Conservation (phyloP, 75 land plant species). For the Sequoia sempervirens region DNA sequence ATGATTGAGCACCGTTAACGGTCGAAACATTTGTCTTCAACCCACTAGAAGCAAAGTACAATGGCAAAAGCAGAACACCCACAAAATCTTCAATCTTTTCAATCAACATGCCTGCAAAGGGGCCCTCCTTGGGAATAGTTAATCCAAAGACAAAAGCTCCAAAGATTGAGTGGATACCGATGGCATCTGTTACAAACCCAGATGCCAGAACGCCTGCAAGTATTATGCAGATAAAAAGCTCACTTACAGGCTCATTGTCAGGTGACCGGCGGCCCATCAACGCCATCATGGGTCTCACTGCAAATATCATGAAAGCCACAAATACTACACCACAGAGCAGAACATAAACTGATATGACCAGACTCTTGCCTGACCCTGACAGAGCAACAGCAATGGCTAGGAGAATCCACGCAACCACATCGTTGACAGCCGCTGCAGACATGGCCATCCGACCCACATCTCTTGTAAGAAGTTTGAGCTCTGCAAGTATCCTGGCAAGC, state of each 20-base stretch:
- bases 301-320: slow-evolving; percentile 24
- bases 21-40: slow-evolving; percentile 55
- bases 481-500: slow-evolving; percentile 68
- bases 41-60: slow-evolving; percentile 73
- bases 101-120: slow-evolving; percentile 39
- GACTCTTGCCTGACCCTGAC: slow-evolving; percentile 31
- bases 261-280: slow-evolving; percentile 40
- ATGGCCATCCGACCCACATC: slow-evolving; percentile 55
- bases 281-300: slow-evolving; percentile 24
- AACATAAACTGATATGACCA: slow-evolving; percentile 45
- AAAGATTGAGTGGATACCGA: slow-evolving; percentile 70
- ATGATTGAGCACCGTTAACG: slow-evolving; percentile 26
- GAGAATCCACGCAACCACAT: slow-evolving; percentile 61
- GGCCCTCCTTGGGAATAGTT: slow-evolving; percentile 50
- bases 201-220: slow-evolving; percentile 36
- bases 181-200: slow-evolving; percentile 52
- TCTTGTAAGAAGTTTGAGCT: slow-evolving; percentile 67
- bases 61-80: slow-evolving; percentile 45
- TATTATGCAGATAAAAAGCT: slow-evolving; percentile 42
- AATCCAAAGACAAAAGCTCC: slow-evolving; percentile 65
- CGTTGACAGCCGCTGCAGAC: slow-evolving; percentile 75
- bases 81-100: slow-evolving; percentile 68
- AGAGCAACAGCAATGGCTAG: slow-evolving; percentile 64
- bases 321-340: slow-evolving; percentile 45
- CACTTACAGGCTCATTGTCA: slow-evolving; percentile 38